Base-by-base conservation (phyloP, 1,284 basidiomycete species). In the Stygiomarasmius scandens region DNA sequence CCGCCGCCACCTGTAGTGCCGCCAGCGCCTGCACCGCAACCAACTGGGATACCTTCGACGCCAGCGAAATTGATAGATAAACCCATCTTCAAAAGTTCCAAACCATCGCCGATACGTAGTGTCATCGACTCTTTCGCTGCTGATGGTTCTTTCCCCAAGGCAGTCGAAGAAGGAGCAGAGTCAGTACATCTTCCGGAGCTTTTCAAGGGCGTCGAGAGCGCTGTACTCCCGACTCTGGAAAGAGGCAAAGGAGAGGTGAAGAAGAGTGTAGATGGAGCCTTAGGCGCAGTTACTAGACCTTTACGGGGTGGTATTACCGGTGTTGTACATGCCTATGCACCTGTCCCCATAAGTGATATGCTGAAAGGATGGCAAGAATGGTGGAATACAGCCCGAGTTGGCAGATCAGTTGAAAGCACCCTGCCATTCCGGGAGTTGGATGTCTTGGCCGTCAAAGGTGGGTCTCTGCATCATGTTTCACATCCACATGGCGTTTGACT, bases 391-490 rank as follows among this genome's bases (percentile, higher is more conserved):
- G 84, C 87, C 55, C 71, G 88, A 56, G 60, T 80, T 52, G 77
- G 82, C 49, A 81, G 77, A 64, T 67, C 73, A 0, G 83, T 78
- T 12, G 83, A 85, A 68, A 78, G 73, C 50, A 77, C 73, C 61
- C 67, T 90, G 60, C 84, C 85, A 14, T 79, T 83, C 55, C 64
- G 80, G 54, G 83, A 86, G 63, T 62, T 89, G 47, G 87, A 89
- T 66, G 77, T 80, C 2, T 74, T 84, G 24, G 71, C 82, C 4
- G 68, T 88, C 38, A 77, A 85, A 68, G 82, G 89, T 90, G 58
- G 9, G 78, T 69, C 10, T 46, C 20, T 23, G 27, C 43, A 32
- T 41, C 41, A 5, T 14, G 29, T 16, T 23, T 32, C 43, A 44
- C 24, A 29, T 34, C 61, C 36, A 27, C 49, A 24, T n/a, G 16